Conservation (phyloP, 2,329 filamentous ascomycete genomes). For the Fusarium haematococcum region DNA sequence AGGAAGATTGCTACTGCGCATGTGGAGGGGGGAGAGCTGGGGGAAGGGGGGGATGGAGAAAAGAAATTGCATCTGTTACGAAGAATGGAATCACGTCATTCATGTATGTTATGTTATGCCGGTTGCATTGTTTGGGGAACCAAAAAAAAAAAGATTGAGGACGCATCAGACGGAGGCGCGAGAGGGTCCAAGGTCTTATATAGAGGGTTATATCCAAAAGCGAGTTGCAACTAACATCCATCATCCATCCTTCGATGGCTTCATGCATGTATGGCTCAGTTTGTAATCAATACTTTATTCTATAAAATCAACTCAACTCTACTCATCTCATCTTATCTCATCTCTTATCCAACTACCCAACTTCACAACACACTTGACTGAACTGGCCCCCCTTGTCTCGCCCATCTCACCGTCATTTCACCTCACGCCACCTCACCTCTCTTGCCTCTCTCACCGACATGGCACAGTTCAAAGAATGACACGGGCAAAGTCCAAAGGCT, state of each 20-base stretch:
- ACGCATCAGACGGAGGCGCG: constrained; percentile 4
- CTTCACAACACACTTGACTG: neutral
- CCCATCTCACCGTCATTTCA: neutral
- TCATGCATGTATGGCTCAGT: neutral
- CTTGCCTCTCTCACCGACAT: neutral
- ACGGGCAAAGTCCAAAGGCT: neutral
- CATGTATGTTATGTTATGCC: constrained; percentile 16
- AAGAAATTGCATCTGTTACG: constrained; percentile 17
- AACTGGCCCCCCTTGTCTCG: neutral
- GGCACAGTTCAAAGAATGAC: neutral
- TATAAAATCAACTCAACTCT: neutral
- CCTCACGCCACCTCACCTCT: neutral
- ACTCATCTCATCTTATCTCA: neutral
- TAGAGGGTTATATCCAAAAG: constrained; percentile 20
- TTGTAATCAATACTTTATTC: neutral
- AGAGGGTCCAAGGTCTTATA: constrained; percentile 10
- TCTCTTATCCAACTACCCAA: neutral
- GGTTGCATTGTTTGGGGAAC: constrained; percentile 20
- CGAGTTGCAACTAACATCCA: constrained; percentile 12
- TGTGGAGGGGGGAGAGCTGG: neutral
- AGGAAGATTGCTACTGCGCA: constrained; percentile 3
- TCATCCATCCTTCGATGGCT: neutral
- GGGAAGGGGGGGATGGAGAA: constrained; percentile 4
- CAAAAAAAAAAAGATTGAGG: constrained; percentile 13
- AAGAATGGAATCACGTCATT: neutral